Percentiles rank a stretch among this genome's conserved stretches.
Conservation (phyloP, 2,329 filamentous ascomycete species). For the Ceratocystis cubensis region DNA sequence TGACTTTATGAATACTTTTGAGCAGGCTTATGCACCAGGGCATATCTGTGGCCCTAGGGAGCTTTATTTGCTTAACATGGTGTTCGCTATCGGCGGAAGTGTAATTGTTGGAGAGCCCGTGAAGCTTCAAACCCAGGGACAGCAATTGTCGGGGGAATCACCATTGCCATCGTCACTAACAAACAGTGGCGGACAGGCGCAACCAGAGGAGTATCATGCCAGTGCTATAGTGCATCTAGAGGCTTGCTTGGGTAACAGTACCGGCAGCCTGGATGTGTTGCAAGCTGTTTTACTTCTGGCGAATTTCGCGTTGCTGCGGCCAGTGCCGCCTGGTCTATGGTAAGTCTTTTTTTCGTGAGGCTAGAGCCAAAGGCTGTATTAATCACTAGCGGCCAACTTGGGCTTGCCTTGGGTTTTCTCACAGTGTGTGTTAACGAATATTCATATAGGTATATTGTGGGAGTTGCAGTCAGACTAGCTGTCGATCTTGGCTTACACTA, state of each 20-base stretch:
- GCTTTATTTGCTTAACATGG: slow-evolving; percentile 91
- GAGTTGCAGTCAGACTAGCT: slow-evolving; percentile 78
- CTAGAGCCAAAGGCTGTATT: not conserved
- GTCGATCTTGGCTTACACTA: slow-evolving; percentile 88
- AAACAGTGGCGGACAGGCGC: slow-evolving; percentile 39
- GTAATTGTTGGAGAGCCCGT: slow-evolving; percentile 66
- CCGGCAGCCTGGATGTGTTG: slow-evolving; percentile 82
- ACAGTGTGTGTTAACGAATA: not conserved
- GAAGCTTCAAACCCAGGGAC: slow-evolving; percentile 33
- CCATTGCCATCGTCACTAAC: not conserved
- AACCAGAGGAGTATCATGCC: slow-evolving; percentile 92
- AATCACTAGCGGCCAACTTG: not conserved
- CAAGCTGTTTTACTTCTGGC: slow-evolving; percentile 87
- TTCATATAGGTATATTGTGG: slow-evolving; percentile 66
- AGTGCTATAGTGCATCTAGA: slow-evolving; percentile 88
- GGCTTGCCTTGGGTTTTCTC: slow-evolving; percentile 12
- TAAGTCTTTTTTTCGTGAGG: slow-evolving; percentile 26
- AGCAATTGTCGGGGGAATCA: slow-evolving; percentile 24
- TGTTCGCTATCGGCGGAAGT: slow-evolving; percentile 88
- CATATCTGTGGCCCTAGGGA: slow-evolving; percentile 60
- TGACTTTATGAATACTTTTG: slow-evolving; percentile 82
- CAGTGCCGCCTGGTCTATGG: slow-evolving; percentile 88
- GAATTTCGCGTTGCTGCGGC: slow-evolving; percentile 79
- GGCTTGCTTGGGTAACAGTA: slow-evolving; percentile 68
- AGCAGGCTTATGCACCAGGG: slow-evolving; percentile 62